These are phyloP conservation scores for Xylariaceae sp. DNA, from an alignment of 2,329 filamentous ascomycete species.

Conservation along the genomic window DNA sequence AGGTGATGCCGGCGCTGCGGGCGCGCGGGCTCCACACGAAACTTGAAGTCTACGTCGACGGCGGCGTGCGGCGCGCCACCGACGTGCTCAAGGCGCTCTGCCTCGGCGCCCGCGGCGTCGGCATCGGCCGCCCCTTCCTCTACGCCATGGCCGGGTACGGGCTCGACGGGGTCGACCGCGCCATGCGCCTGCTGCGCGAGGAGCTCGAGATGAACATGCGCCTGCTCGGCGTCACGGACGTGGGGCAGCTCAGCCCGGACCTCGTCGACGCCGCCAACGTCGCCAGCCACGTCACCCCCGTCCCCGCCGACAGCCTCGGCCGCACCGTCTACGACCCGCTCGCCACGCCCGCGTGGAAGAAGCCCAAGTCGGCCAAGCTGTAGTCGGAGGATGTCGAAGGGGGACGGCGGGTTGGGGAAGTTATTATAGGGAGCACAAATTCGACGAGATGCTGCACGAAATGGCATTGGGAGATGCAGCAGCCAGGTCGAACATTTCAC, in stretches of 20 bases:
- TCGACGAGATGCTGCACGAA: background rate
- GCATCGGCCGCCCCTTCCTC: conserved; percentile 89
- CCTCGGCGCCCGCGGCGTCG: conserved; percentile 83
- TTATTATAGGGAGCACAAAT: background rate
- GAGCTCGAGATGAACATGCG: conserved; percentile 99
- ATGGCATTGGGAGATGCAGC: background rate
- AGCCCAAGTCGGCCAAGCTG: conserved; percentile 41
- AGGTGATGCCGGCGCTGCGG: conserved; percentile 83
- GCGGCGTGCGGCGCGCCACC: conserved; percentile 80
- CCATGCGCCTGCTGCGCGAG: conserved; percentile 87
- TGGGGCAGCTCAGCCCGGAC: conserved; percentile 72
- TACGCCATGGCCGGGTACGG: conserved; percentile 96
- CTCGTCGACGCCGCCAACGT: conserved; percentile 75
- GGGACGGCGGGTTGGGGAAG: background rate
- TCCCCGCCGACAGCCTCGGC: conserved; percentile 42
- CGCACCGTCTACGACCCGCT: conserved; percentile 47
- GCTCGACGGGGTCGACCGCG: conserved; percentile 75
- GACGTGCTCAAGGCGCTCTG: conserved; percentile 95
- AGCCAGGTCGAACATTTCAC: background rate
- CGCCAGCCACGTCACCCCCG: conserved; percentile 40
- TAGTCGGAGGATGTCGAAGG: conserved; percentile 20
- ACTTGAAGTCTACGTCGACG: conserved; percentile 86
- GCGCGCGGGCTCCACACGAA: conserved; percentile 64
- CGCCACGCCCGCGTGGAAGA: conserved; percentile 41
- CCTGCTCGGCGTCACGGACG: conserved; percentile 68